Evolutionary conservation across 768 basidiomycete species (phyloP), one percentile per base, ranked within the genome.

Genomic region (Exidia glandulosa): DNA sequence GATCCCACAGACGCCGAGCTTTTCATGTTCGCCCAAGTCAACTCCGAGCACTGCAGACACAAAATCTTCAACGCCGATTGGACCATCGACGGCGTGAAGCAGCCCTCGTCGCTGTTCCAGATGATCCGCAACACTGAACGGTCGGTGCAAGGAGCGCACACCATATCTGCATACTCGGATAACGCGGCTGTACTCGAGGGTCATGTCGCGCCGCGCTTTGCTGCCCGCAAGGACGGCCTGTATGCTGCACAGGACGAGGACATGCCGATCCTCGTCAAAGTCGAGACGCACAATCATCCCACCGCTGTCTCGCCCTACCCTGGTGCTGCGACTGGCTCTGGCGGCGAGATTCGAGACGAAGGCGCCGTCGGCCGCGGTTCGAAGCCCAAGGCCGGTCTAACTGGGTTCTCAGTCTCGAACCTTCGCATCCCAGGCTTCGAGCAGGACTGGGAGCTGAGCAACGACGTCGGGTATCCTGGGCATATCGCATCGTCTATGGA

Each of bases 11-110:
- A 98, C 69, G 94, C 95, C 2, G 96, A 99, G 70, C 79, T 99
- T 7, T 99, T 99, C 81, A 99, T 98, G 96, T 99, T 98, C 72
- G 95, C 96, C 2, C 96, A 99, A 69, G 95, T 99, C 71, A 99
- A 99, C 75, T 97, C 94, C n/a, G 96, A 99, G 72, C 96, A 98
- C 69, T 99, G 96, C 72, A 81, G 96, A 33, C 96, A 99, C 79
- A 99, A 99, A 75, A 98, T 97, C 65, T 99, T 98, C 79, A 99
- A 99, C 69, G 94, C 96, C 0, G 81, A 88, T 16, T 99, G 96
- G 96, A 90, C 84, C 12, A 82, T 99, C 64, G 88, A 97, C 66
- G 87, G 79, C 2, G 66, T 77, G 41, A 66, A 77, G 12, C 77
- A 83, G 66, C 81, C 87, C 60, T 75, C 76, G 50, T 90, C 91